Evolutionary conservation across 176 grass and related monocot species (phyloP).

Genomic region (Eragrostis nindensis): DNA sequence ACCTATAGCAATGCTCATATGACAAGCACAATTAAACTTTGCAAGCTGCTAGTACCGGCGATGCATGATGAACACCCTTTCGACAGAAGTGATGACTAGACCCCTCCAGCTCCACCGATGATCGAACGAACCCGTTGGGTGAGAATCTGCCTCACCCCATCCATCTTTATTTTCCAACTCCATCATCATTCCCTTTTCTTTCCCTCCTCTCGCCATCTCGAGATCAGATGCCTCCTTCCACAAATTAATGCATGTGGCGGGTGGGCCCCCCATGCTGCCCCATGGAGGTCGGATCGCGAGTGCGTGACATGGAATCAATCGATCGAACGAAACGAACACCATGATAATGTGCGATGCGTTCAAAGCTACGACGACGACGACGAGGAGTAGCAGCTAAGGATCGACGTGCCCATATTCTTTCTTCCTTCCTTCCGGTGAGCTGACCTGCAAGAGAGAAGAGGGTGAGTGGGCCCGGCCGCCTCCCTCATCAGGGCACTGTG

Average conservation of each 20-base stretch:
- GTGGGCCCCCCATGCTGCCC: background rate
- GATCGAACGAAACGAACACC: no score
- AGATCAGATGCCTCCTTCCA: constrained; percentile 24
- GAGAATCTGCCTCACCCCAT: constrained; percentile 47
- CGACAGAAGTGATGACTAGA: constrained; percentile 2
- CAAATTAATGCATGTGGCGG: constrained; percentile 8
- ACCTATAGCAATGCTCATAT: no score
- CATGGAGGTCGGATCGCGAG: background rate
- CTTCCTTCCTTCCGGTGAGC: background rate
- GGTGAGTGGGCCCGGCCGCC: background rate
- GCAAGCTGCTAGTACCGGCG: background rate
- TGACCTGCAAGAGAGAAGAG: background rate
- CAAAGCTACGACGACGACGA: background rate
- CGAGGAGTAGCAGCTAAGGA: background rate
- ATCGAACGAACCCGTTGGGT: constrained; percentile 2
- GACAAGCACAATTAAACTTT: background rate
- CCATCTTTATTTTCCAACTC: background rate
- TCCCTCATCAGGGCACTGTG: background rate
- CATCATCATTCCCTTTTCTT: background rate
- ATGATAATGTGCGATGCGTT: background rate
- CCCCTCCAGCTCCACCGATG: background rate
- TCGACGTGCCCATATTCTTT: background rate
- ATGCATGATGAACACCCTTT: constrained; percentile 13
- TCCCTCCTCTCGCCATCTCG: background rate
- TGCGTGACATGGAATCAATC: background rate